These are phyloP conservation scores for Thalassiosira sp. DNA, from an alignment of 352 stramenopile species.

Conservation along the genomic window DNA sequence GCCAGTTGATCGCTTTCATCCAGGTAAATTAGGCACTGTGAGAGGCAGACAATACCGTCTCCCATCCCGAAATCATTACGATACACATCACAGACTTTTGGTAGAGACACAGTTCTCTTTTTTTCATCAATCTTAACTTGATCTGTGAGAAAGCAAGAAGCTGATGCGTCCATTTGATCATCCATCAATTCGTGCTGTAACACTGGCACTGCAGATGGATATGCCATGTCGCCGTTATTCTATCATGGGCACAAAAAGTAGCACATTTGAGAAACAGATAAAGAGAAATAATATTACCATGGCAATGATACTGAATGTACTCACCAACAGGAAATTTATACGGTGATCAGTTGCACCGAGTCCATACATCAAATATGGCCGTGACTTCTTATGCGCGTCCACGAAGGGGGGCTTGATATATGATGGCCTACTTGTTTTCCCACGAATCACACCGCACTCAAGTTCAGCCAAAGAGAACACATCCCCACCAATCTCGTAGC, in stretches of 20 bases:
- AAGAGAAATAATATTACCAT: too few relatives aligned
- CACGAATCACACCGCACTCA: conserved; percentile 80
- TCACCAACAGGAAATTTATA: conserved; percentile 77
- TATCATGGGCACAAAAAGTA: conserved; percentile 14
- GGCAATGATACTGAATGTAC: too few relatives aligned
- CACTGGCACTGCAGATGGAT: conserved; percentile 58
- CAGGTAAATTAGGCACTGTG: conserved; percentile 67
- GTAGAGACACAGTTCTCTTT: conserved; percentile 64
- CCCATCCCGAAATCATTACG: conserved; percentile 73
- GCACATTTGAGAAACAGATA: conserved; percentile 1
- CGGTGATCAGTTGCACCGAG: conserved; percentile 61
- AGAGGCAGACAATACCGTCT: conserved; percentile 60
- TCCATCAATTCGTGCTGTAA: conserved; percentile 51
- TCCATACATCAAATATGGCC: conserved; percentile 66
- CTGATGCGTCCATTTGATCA: conserved; percentile 56
- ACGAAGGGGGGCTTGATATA: conserved; percentile 66
- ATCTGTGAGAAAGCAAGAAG: conserved; percentile 55
- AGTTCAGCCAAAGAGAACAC: conserved; percentile 86
- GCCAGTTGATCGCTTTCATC: conserved; percentile 46
- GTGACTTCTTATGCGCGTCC: conserved; percentile 70
- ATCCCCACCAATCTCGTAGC: conserved; percentile 82
- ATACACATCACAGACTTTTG: conserved; percentile 79
- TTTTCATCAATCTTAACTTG: conserved; percentile 64
- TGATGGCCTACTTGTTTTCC: conserved; percentile 61
- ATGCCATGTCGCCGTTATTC: conserved; percentile 67